Evolutionary conservation across 352 stramenopile genomes (phyloP), one percentile per base, ranked within the genome.

Genomic region (Thraustochytrium striatum): DNA sequence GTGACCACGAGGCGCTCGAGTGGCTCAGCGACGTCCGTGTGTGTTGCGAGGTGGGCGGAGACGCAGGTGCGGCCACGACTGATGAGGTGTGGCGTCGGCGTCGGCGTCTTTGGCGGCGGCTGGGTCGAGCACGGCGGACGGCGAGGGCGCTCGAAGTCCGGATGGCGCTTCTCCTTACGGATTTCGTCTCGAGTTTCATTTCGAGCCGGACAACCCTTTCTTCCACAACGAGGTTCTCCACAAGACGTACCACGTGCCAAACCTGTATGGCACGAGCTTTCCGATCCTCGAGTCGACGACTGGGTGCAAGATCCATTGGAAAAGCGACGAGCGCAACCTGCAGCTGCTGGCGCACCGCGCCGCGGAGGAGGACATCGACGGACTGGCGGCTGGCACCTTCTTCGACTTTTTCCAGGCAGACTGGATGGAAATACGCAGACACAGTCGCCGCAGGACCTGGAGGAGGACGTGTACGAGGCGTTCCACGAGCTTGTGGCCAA

Each of bases 151-250:
- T 25, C 25, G 25, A 16, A 55, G 47, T 25, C n/a, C n/a, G n/a
- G 47, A 55, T 55, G 25, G 47, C 65, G 65, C 52, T 0, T 62
- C 65, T 16, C 65, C 61, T 0, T 75, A 62, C 32, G 65, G 65
- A 9, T 75, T 75, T 68, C 65, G 65, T 16, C 44, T 75, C 21
- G 65, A 75, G 36, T 75, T 75, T 32, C 65, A 75, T 43, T 75
- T 75, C 52, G 21, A 25, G n/a, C n/a, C n/a, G n/a, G 65, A 75
- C 28, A 75, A 75, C 50, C 44, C 33, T 0, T 75, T 62, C 50
- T 75, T 75, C 30, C 21, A 58, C 16, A 58, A 75, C 25, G 3
- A 25, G 5, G 52, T 75, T 21, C 41, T 75, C 3, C 52, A 62
- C 30, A 75, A 75, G 0, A 61, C 44, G 21, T 75, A 75, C 52